Percentiles rank a stretch among this genome's conserved stretches.
Evolutionary conservation across 768 basidiomycete species (phyloP).

Genomic region (Pulveroboletus sp.): DNA sequence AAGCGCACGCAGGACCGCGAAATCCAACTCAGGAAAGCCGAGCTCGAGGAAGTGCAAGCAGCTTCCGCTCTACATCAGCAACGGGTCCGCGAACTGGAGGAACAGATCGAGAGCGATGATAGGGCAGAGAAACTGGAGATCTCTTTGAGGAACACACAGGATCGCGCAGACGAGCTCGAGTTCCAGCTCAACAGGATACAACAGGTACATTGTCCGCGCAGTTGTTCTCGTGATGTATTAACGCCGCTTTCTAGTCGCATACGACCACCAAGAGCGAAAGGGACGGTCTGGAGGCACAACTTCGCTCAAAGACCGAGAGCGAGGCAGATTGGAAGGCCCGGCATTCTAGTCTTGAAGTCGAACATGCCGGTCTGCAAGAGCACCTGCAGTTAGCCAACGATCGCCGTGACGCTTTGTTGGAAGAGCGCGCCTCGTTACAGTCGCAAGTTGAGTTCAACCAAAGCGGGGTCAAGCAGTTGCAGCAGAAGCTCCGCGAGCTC

Average conservation of each 20-base stretch:
- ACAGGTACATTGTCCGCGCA: slow-evolving; percentile 47
- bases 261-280: slow-evolving; percentile 56
- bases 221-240: background rate
- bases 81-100: slow-evolving; percentile 67
- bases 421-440: slow-evolving; percentile 50
- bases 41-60: slow-evolving; percentile 48
- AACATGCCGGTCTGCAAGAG: slow-evolving; percentile 36
- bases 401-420: slow-evolving; percentile 44
- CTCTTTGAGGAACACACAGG: slow-evolving; percentile 72
- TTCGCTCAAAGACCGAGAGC: slow-evolving; percentile 39
- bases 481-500: slow-evolving; percentile 56
- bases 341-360: slow-evolving; percentile 44
- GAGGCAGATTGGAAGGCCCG: slow-evolving; percentile 47
- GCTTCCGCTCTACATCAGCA: slow-evolving; percentile 53
- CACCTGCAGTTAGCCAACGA: slow-evolving; percentile 43
- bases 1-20: slow-evolving; percentile 59
- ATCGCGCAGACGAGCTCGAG: slow-evolving; percentile 79
- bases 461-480: slow-evolving; percentile 46
- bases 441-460: slow-evolving; percentile 45
- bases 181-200: slow-evolving; percentile 76
- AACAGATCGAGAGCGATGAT: slow-evolving; percentile 81
- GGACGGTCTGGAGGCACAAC: slow-evolving; percentile 49
- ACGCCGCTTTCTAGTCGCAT: slow-evolving; percentile 43
- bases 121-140: slow-evolving; percentile 69
- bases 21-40: slow-evolving; percentile 57